Base-by-base conservation (phyloP, 164 flowering plant genomes). In the Macadamia tetraphylla region DNA sequence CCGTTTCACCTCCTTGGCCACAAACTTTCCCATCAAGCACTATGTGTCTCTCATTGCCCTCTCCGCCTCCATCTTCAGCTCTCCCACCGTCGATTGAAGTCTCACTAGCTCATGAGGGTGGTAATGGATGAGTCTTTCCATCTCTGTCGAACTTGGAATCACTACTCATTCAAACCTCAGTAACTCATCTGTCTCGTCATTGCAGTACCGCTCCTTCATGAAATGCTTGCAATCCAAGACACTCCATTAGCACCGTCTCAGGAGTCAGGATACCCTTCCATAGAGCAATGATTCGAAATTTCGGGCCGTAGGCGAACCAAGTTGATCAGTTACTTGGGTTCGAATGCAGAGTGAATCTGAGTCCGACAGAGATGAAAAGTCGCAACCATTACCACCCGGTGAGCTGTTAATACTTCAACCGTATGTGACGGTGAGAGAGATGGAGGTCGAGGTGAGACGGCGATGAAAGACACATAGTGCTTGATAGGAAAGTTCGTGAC, bases 191-290 rank as follows among this genome's bases (percentile, higher is more conserved):
- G 73, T 73, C 10, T 82, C 85, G 73, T 89, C 97, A 52, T 35
- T 65, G 17, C 89, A 79, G 0, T 88, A 87, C 91, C 96, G 89
- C 69, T 83, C 88, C 82, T 89, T 94, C 15, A 80, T 84, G 64
- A 88, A 91, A 60, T 80, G 82, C 64, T 88, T 91, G 74, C 89
- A 79, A 70, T 89, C 88, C 35, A 87, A 62, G 46, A 91, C 42
- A 17, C 71, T 79, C 58, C 75, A 23, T 23, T 23, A 23, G 23
- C 23, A 23, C 23, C 23, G 23, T 23, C 23, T 23, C 23, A 23
- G 23, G 23, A 23, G 23, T 23, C 0, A 23, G 23, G 23, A 23
- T 23, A 23, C 23, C 23, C 23, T 23, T 23, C 23, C 23, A 23
- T 23, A 23, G 23, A 23, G 23, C 23, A 23, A 23, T 23, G n/a